Percentiles rank a stretch among this genome's conserved stretches.
phyloP scores from a whole-genome alignment of 2,329 filamentous ascomycete species.

The Aphanoascus verrucosus region DNA sequence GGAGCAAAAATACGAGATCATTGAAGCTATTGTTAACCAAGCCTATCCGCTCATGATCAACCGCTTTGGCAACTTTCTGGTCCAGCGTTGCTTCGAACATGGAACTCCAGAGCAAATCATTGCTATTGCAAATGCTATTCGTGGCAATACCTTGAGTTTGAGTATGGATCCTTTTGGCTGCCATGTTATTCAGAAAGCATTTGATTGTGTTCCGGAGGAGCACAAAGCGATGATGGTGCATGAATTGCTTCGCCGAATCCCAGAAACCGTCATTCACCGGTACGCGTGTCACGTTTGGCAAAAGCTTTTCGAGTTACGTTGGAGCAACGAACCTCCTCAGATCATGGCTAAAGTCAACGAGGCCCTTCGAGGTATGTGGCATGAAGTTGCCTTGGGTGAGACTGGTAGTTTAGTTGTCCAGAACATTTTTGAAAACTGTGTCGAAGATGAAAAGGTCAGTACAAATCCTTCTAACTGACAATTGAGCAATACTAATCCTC shows the following conservation, averaged over 20 bases:
- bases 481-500: conserved; percentile 7
- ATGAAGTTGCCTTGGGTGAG: conserved; percentile 92
- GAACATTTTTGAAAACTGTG: conserved; percentile 98
- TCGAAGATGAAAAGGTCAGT: conserved; percentile 88
- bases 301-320: conserved; percentile 95
- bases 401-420: conserved; percentile 96
- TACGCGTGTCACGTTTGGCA: conserved; percentile 99
- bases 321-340: conserved; percentile 86
- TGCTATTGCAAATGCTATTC: conserved; percentile 86
- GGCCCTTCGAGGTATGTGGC: conserved; percentile 91
- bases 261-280: conserved; percentile 94
- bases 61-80: conserved; percentile 94
- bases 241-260: conserved; percentile 85
- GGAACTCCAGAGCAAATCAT: conserved; percentile 89
- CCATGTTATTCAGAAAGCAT: conserved; percentile 96
- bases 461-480: neutral
- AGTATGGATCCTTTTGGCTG: conserved; percentile 99
- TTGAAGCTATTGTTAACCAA: conserved; percentile 89
- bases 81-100: conserved; percentile 98
- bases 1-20: conserved; percentile 94
- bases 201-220: conserved; percentile 92
- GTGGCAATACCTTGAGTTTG: conserved; percentile 82
- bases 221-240: conserved; percentile 99
- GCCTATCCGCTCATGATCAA: conserved; percentile 97
- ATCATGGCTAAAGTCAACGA: conserved; percentile 99